Conservation (phyloP, 495 filamentous ascomycete species). For the Hypoxylon subgilvum region DNA sequence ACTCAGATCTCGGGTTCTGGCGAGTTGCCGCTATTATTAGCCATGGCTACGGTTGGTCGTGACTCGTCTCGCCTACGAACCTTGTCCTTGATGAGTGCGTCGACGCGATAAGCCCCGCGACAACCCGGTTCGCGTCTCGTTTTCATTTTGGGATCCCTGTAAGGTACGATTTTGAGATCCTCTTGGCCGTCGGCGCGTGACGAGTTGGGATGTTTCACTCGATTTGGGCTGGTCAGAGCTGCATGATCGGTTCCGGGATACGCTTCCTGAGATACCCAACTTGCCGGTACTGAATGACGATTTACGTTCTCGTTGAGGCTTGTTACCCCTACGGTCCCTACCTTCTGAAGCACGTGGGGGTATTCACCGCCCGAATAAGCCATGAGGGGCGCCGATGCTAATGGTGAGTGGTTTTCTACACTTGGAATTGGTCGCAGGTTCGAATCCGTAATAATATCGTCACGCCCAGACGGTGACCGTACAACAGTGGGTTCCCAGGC, state of each 20-base stretch:
- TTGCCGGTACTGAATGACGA: neutral
- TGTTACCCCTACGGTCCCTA: neutral
- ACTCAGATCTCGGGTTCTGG: slow-evolving; percentile 20
- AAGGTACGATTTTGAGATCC: slow-evolving; percentile 9
- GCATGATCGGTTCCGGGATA: slow-evolving; percentile 8
- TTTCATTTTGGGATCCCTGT: slow-evolving; percentile 9
- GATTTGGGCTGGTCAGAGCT: neutral
- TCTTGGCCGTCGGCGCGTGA: neutral
- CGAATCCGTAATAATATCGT: neutral
- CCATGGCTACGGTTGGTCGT: neutral
- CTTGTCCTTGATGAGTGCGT: slow-evolving; percentile 21
- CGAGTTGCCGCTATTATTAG: slow-evolving; percentile 1
- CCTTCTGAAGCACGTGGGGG: neutral
- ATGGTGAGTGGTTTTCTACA: neutral
- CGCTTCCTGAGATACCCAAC: neutral
- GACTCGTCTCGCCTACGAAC: neutral
- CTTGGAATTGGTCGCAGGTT: neutral
- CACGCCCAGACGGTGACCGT: neutral
- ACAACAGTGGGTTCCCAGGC: neutral
- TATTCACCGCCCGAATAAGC: neutral
- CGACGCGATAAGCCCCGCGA: slow-evolving; percentile 10
- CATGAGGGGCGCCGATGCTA: neutral
- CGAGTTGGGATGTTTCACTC: neutral
- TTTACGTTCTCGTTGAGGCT: neutral
- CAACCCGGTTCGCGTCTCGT: slow-evolving; percentile 1